A percentile compares a stretch with the other conserved stretches of the same genome.
These are phyloP conservation scores for Verticillium zaregamsianum DNA, from an alignment of 2,329 filamentous ascomycete genomes.

Conservation along the genomic window DNA sequence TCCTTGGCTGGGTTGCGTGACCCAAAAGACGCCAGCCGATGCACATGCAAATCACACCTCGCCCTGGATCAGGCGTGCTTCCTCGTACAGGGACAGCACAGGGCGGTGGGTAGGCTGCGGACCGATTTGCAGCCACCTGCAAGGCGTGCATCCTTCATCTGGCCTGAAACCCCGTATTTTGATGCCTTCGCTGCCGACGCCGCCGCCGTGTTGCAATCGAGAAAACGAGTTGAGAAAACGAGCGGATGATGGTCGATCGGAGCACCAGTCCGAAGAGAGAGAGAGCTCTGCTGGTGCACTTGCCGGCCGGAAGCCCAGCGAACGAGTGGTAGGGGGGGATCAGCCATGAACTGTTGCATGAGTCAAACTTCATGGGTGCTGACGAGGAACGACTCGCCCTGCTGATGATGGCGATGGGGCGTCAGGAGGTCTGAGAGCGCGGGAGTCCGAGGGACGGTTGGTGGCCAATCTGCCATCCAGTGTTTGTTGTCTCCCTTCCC, in stretches of 20 bases:
- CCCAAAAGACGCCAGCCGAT: neutral
- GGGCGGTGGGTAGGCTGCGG: neutral
- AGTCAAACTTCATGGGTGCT: neutral
- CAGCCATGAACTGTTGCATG: neutral
- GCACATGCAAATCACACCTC: neutral
- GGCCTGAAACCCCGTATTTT: neutral
- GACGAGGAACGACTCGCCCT: neutral
- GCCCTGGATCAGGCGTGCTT: neutral
- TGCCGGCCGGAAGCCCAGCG: too few species aligned
- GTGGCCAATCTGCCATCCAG: neutral
- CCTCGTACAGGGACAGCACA: neutral
- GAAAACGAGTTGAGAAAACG: too few species aligned
- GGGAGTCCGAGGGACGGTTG: neutral
- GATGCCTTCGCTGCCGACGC: neutral
- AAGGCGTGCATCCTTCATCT: neutral
- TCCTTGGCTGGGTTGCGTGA: neutral
- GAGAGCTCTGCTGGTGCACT: too few species aligned
- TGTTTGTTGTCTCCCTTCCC: neutral
- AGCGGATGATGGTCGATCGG: too few species aligned
- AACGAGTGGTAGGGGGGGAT: too few species aligned
- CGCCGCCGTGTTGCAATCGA: too few species aligned
- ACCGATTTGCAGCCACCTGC: neutral
- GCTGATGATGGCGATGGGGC: neutral
- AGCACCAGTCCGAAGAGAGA: too few species aligned
- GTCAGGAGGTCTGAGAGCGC: neutral